Conservation (phyloP, 202 grass and related monocot species). For the Miscanthus sacchariflorus region DNA sequence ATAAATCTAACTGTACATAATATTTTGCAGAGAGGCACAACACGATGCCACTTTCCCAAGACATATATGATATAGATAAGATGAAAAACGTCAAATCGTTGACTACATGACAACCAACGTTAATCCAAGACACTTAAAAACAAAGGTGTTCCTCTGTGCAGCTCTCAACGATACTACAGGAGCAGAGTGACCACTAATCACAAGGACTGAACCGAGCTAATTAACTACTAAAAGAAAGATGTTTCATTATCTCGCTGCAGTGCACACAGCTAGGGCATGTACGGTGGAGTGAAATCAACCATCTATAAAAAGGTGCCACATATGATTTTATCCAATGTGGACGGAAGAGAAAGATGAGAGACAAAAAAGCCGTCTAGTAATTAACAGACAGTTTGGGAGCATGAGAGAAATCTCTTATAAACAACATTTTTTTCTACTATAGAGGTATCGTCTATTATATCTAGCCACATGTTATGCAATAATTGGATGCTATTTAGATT, state of each 20-base stretch:
- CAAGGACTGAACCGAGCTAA: background rate
- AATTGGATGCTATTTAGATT: background rate
- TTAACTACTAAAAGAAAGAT: background rate
- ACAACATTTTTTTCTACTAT: too few relatives aligned
- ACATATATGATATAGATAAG: background rate
- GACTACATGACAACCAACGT: background rate
- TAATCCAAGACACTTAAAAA: background rate
- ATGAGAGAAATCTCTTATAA: too few relatives aligned
- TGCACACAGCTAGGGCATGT: background rate
- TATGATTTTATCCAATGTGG: too few relatives aligned
- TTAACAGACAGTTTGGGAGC: too few relatives aligned
- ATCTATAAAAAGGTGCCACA: too few relatives aligned
- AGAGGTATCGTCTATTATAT: too few relatives aligned
- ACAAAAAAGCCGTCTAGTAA: too few relatives aligned
- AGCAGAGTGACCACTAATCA: constrained; percentile 2
- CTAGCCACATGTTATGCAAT: too few relatives aligned
- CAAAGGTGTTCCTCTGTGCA: background rate
- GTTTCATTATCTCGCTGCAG: background rate
- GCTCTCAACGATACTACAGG: background rate
- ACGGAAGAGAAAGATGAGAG: too few relatives aligned
- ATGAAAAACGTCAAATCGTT: background rate
- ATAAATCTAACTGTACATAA: background rate
- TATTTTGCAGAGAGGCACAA: background rate
- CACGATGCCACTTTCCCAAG: background rate
- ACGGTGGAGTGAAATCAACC: too few relatives aligned